Evolutionary conservation across 1,139 yeast species (phyloP).

Genomic region (Taiozyma sp.): DNA sequence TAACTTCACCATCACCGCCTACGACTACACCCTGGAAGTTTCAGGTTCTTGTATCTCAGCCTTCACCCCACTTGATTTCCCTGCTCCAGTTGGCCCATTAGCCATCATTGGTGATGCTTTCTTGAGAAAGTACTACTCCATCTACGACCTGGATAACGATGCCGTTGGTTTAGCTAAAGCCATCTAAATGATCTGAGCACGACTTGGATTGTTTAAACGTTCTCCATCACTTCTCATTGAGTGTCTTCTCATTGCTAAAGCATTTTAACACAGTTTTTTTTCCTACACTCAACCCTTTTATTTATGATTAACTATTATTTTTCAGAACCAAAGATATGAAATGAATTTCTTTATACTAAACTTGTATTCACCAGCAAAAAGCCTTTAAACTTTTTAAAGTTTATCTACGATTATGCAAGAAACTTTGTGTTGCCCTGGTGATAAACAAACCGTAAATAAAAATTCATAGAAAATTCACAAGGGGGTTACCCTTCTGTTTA

Average conservation of each 20-base stretch:
- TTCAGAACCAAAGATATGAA: neutral
- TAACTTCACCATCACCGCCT: conserved; percentile 84
- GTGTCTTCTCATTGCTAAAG: neutral
- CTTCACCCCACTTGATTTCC: conserved; percentile 96
- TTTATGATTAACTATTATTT: neutral
- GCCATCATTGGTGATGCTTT: conserved; percentile 97
- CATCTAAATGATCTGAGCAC: conserved; percentile 27
- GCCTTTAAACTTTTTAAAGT: neutral
- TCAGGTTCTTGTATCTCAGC: conserved; percentile 95
- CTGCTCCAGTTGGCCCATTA: conserved; percentile 93
- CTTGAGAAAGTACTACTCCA: conserved; percentile 90
- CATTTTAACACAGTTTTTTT: neutral
- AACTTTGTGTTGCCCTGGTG: neutral
- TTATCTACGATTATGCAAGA: neutral
- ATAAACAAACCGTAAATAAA: neutral
- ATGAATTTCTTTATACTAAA: neutral
- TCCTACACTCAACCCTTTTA: neutral
- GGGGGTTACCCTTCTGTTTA: neutral
- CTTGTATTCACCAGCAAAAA: too few relatives aligned
- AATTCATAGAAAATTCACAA: neutral
- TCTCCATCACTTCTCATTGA: neutral
- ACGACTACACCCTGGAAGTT: conserved; percentile 89
- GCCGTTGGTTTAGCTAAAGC: conserved; percentile 92
- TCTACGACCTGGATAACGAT: conserved; percentile 83
- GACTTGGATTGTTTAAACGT: neutral